phyloP scores from a whole-genome alignment of 768 basidiomycete genomes.

The Pleurotus eryngii region DNA sequence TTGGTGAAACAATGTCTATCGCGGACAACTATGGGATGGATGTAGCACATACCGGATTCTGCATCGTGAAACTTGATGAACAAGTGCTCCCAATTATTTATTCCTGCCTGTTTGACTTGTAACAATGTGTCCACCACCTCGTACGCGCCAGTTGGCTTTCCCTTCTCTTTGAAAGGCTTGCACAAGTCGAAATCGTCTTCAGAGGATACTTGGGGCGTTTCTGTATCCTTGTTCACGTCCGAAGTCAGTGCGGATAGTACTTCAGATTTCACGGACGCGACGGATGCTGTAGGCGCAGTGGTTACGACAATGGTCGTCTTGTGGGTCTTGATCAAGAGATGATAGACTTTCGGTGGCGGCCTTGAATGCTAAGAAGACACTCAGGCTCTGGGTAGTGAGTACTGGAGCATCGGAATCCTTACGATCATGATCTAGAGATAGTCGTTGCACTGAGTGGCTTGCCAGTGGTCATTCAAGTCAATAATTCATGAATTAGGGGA shows the following conservation, averaged over 20 bases:
- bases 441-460: neutral
- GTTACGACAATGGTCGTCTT: constrained; percentile 64
- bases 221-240: constrained; percentile 35
- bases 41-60: constrained; percentile 47
- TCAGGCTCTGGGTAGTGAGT: too few species aligned
- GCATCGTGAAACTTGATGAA: constrained; percentile 66
- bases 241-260: constrained; percentile 58
- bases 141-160: constrained; percentile 33
- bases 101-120: constrained; percentile 43
- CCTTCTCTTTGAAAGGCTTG: constrained; percentile 48
- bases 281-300: constrained; percentile 47
- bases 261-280: constrained; percentile 61
- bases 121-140: constrained; percentile 45
- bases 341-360: constrained; percentile 58
- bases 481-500: neutral
- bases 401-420: neutral
- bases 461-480: too few species aligned
- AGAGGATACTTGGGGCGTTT: constrained; percentile 24
- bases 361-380: constrained; percentile 42
- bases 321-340: constrained; percentile 71
- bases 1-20: constrained; percentile 2
- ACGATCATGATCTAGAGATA: constrained; percentile 17
- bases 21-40: neutral
- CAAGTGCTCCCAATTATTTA: constrained; percentile 64
- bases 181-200: constrained; percentile 59